Base-by-base conservation (phyloP, 2,329 filamentous ascomycete genomes). In the Microcyclosporella mali region DNA sequence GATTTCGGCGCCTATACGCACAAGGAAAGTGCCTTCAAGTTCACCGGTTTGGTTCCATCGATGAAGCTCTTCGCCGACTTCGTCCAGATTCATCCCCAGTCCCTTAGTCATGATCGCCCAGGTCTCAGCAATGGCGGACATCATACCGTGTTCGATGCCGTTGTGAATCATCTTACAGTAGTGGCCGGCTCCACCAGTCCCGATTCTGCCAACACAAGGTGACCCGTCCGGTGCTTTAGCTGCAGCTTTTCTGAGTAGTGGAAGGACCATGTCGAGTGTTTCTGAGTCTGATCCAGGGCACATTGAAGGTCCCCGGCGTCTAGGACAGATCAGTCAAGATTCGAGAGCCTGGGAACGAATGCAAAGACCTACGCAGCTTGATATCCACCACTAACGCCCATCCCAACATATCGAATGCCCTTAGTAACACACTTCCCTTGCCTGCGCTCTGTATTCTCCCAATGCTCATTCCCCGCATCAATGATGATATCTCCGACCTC, bases 121-220 rank as follows among this genome's bases (percentile, higher is more conserved):
- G 2, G 77, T 76, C 59, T 86, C 82, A 11, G 74, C 75, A 4
- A 84, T 70, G 0, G 74, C 70, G 40, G 51, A 54, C 67, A 86
- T 75, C 77, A 86, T 83, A 1, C 80, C 82, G 47, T 84, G 80
- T 57, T 86, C 82, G 47, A 86, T 85, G 1, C 81, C 82, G 50
- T 86, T 85, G 58, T 86, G 82, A 3, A 85, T 73, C 81, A 85
- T 86, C 67, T 87, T 86, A 31, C 85, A 79, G 55, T 81, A 86
- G 59, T 86, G 82, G 0, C 82, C 82, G 1, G 76, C 72, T 1
- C 82, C 81, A 0, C 76, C 76, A 2, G 75, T 73, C 0, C 82
- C 82, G 35, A 82, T 70, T 18, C 72, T 69, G 0, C 67, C 74
- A 0, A 82, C 78, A 52, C 81, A 85, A 1, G 80, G 72, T 9